These are phyloP conservation scores for Sanguinoderma infundibulare DNA, from an alignment of 1,284 basidiomycete species.

Conservation along the genomic window DNA sequence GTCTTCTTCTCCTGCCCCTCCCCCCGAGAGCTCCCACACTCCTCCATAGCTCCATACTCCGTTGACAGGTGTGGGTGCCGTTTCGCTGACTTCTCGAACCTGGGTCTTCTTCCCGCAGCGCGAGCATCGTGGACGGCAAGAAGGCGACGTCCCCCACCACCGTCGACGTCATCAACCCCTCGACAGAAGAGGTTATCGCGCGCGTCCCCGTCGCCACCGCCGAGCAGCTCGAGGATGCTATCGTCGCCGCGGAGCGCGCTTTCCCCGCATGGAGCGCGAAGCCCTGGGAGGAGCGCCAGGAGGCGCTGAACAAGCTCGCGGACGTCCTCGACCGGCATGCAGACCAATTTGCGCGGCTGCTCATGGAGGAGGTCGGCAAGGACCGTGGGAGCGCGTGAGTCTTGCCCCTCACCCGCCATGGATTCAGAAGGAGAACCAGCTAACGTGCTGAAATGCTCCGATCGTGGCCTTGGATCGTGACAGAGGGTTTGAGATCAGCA, in stretches of 20 bases:
- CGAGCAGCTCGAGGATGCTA: slow-evolving; percentile 19
- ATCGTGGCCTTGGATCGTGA: background rate
- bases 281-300: slow-evolving; percentile 16
- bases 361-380: slow-evolving; percentile 22
- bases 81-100: background rate
- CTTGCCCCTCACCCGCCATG: too few relatives aligned
- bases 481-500: slow-evolving; percentile 10
- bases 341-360: slow-evolving; percentile 6
- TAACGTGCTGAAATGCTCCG: background rate
- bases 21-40: background rate
- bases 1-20: background rate
- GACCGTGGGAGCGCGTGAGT: slow-evolving; percentile 17
- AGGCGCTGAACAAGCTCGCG: slow-evolving; percentile 7
- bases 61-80: too few relatives aligned
- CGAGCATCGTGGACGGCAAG: slow-evolving; percentile 14
- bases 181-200: slow-evolving; percentile 17
- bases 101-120: background rate
- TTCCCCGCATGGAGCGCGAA: slow-evolving; percentile 17
- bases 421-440: too few relatives aligned
- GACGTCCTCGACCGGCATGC: slow-evolving; percentile 8
- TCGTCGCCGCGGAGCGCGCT: slow-evolving; percentile 14
- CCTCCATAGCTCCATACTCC: too few relatives aligned
- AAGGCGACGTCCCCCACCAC: slow-evolving; percentile 6
- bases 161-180: slow-evolving; percentile 16
- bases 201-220: slow-evolving; percentile 17